These are phyloP conservation scores for Nannochloris sp. DNA, from an alignment of 139 green algal species.

Conservation along the genomic window DNA sequence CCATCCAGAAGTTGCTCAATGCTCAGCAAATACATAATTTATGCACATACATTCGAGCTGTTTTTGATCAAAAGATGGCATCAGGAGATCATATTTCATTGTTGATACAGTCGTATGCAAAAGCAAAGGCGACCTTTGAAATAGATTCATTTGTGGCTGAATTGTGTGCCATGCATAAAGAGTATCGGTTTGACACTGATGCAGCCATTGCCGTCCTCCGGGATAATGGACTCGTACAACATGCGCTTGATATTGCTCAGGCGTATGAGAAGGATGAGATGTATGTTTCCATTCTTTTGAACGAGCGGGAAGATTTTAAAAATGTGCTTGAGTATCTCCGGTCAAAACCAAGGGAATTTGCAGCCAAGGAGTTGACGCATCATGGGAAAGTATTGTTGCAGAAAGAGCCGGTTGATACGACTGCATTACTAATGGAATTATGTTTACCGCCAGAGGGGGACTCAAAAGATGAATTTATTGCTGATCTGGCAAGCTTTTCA, in stretches of 20 bases:
- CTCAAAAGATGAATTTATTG: conserved; percentile 17
- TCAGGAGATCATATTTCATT: conserved; percentile 88
- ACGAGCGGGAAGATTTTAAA: conserved; percentile 65
- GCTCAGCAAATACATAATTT: conserved; percentile 81
- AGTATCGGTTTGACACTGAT: conserved; percentile 67
- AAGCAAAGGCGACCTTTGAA: conserved; percentile 74
- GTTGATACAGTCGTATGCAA: conserved; percentile 93
- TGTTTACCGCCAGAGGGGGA: conserved; percentile 43
- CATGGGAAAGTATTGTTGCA: conserved; percentile 67
- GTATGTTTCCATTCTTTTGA: conserved; percentile 80
- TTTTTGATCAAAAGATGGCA: conserved; percentile 67
- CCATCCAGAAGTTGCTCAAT: conserved; percentile 88
- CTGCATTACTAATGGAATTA: conserved; percentile 76
- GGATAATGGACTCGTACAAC: conserved; percentile 72
- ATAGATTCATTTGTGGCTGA: conserved; percentile 64
- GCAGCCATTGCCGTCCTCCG: conserved; percentile 76
- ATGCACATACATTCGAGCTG: conserved; percentile 77
- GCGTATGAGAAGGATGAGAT: conserved; percentile 44
- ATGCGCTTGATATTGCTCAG: conserved; percentile 77
- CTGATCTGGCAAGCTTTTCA: conserved; percentile 69
- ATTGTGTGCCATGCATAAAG: conserved; percentile 6
- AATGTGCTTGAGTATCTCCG: conserved; percentile 69
- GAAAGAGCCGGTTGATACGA: conserved; percentile 59
- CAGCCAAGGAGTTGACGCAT: conserved; percentile 41
- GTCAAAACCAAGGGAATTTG: conserved; percentile 31